Evolutionary conservation across 1,284 basidiomycete genomes (phyloP), one percentile per base, ranked within the genome.

Genomic region (Fistulinella cinereoalba): DNA sequence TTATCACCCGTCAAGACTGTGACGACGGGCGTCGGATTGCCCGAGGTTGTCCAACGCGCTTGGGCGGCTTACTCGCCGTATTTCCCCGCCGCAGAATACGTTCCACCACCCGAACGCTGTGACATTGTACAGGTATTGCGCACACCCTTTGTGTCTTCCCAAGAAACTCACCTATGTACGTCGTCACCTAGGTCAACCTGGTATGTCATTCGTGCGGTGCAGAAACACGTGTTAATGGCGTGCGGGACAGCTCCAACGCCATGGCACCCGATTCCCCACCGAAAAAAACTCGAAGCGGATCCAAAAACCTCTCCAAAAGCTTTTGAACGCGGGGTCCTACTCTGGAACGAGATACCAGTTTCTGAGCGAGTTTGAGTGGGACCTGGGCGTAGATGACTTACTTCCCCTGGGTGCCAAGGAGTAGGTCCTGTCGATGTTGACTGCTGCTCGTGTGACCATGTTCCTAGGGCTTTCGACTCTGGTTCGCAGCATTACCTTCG

Each of bases 241-340:
- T 22, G 22, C 51, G n/a, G n/a, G n/a, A n/a, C 22, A 92, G 90
- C 67, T 95, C n/a, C 85, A 94, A 68, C 74, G 92, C 10, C 92
- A 95, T 57, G 88, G 89, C 1, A 83, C 88, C 1, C 77, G 92
- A 25, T 92, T 77, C 55, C 92, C 92, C 0, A 92, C 90, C 0
- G 56, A 64, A 0, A 69, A 70, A 6, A 74, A 81, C 0, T 64
- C 72, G 0, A 57, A 58, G 11, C 54, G 56, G 3, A 84, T 91
- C n/a, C 47, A 68, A 27, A 47, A 61, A 0, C 76, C 83, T 0
- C 54, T 88, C 7, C 52, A 56, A 9, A 86, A 84, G 55, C 66
- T 88, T 0, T 59, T 76, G 45, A 60, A 69, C 1, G 81, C 71
- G 3, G 51, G 57, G 6, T 41, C 62, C n/a, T 77, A 73, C 60